These are phyloP conservation scores for Chenopodium album DNA, from an alignment of 148 eudicot genomes.

Conservation along the genomic window DNA sequence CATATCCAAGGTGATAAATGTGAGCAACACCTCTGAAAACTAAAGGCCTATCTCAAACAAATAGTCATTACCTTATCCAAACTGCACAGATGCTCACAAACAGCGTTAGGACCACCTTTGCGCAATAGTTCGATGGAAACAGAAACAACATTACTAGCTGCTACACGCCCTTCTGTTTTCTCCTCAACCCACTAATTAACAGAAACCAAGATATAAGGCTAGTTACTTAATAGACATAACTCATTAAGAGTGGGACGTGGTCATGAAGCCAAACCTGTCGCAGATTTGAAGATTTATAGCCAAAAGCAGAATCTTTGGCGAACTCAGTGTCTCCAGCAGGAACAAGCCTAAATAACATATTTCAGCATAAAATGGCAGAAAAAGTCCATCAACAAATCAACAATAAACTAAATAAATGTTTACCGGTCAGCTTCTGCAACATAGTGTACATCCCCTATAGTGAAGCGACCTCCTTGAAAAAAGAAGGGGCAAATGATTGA, in stretches of 20 bases:
- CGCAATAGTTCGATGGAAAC: constrained; percentile 79
- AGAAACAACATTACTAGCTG: constrained; percentile 69
- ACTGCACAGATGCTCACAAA: constrained; percentile 81
- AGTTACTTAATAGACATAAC: neutral
- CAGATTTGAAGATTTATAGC: constrained; percentile 90
- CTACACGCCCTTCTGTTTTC: constrained; percentile 80
- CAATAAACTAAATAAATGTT: neutral
- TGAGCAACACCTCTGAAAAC: neutral
- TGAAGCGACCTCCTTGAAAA: constrained; percentile 97
- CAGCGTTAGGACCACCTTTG: constrained; percentile 85
- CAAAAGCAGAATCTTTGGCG: constrained; percentile 95
- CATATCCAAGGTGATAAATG: neutral
- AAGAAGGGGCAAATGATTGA: constrained; percentile 99
- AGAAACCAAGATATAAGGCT: constrained; percentile 12
- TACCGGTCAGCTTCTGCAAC: constrained; percentile 93
- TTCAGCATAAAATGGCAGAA: neutral
- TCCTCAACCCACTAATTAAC: constrained; percentile 88
- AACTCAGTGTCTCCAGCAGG: constrained; percentile 99
- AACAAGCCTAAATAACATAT: constrained; percentile 61
- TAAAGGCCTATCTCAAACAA: neutral
- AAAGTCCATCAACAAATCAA: neutral
- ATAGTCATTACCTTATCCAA: constrained; percentile 51
- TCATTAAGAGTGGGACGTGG: neutral
- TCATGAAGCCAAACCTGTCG: constrained; percentile 58
- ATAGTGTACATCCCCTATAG: constrained; percentile 85